These are phyloP conservation scores for Podospora didyma DNA, from an alignment of 495 filamentous ascomycete species.

Conservation along the genomic window DNA sequence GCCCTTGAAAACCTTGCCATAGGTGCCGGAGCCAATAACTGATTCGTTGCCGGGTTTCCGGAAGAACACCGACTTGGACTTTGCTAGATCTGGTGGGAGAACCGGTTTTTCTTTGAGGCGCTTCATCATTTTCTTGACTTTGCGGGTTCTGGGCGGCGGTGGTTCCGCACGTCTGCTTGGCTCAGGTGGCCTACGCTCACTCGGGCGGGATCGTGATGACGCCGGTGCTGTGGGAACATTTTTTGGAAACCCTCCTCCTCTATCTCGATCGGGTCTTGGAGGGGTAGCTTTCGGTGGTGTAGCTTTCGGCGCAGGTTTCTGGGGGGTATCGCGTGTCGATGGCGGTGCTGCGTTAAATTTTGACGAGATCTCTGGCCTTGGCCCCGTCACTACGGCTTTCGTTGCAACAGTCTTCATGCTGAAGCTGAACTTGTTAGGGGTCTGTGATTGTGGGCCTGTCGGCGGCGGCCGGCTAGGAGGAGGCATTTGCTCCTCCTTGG, in stretches of 20 bases:
- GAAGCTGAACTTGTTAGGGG: slow-evolving; percentile 74
- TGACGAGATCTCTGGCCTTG: slow-evolving; percentile 69
- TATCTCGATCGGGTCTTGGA: slow-evolving; percentile 36
- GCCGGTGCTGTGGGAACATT: slow-evolving; percentile 48
- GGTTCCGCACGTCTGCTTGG: slow-evolving; percentile 29
- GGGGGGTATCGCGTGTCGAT: slow-evolving; percentile 31
- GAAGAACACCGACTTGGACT: slow-evolving; percentile 82
- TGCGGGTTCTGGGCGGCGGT: slow-evolving; percentile 44
- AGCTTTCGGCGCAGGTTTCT: slow-evolving; percentile 20
- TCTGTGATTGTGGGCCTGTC: slow-evolving; percentile 44
- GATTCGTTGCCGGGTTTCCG: slow-evolving; percentile 92
- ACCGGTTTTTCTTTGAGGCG: slow-evolving; percentile 67
- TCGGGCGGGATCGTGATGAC: slow-evolving; percentile 47
- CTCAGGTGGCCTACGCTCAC: slow-evolving; percentile 43
- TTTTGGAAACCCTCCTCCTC: slow-evolving; percentile 43
- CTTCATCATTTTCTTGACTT: slow-evolving; percentile 66
- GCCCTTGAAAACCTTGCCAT: slow-evolving; percentile 98
- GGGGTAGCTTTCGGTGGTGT: slow-evolving; percentile 34
- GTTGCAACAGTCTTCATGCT: slow-evolving; percentile 69
- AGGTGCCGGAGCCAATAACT: slow-evolving; percentile 88
- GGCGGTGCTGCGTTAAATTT: slow-evolving; percentile 58
- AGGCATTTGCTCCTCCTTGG: slow-evolving; percentile 34
- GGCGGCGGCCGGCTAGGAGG: slow-evolving; percentile 5
- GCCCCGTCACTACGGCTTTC: slow-evolving; percentile 56
- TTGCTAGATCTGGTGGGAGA: slow-evolving; percentile 64